Base-by-base conservation (phyloP, 2,329 filamentous ascomycete species). In the Colletotrichum camelliae region DNA sequence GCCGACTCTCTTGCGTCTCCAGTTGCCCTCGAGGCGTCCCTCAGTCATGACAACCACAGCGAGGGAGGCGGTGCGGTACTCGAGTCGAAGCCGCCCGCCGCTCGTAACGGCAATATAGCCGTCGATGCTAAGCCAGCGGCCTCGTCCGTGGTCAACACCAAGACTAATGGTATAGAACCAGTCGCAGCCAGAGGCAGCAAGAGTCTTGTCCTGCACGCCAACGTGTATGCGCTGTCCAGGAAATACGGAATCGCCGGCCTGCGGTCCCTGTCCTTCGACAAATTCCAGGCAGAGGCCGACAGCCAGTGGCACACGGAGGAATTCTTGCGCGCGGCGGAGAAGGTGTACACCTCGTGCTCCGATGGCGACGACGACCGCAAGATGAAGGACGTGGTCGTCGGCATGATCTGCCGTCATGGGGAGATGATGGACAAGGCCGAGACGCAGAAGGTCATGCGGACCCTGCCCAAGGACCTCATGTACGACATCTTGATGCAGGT, bases 271-370 rank as follows among this genome's bases (percentile, higher is more conserved):
- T 60, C 72, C 0, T 71, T 74, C 16, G 35, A 64, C 48, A 74
- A 74, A 29, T 74, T 74, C 12, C 33, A 52, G 10, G 9, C 67
- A 5, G 72, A 74, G 35, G 67, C 72, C 4, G 72, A 71, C n/a
- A 66, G 21, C 61, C 58, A 71, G 24, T 74, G 72, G 72, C 13
- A 74, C n/a, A 74, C 72, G 7, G 72, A 74, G 33, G 67, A 74
- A 8, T 74, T 74, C 13, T 24, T 74, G 8, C 67, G n/a, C n/a
- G 72, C 72, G 8, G 72, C 67, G 6, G 58, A 71, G 43, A 71
- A 43, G 21, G 67, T 74, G 4, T 74, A 74, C 21, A 48, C 43
- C 2, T 70, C 61, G 5, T 71, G 67, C 27, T 58, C 67, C 4
- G 67, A 66, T 21, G 27, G 21, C 5, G 67, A 71, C 10, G 66